These are phyloP conservation scores for Hypholoma sublateritium DNA, from an alignment of 768 basidiomycete species.

Conservation along the genomic window DNA sequence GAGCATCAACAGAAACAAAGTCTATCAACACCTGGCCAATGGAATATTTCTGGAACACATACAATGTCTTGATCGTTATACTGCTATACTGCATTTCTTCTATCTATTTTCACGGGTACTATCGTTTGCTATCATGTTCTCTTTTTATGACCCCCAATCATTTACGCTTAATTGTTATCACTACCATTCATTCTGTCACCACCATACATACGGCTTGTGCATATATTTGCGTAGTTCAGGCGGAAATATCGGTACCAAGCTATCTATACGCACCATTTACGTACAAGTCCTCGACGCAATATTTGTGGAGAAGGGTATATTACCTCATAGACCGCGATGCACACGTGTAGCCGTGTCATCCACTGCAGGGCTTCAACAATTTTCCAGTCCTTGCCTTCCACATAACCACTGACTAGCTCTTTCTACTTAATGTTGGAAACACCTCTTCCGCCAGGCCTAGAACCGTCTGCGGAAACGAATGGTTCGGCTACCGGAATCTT, in stretches of 20 bases:
- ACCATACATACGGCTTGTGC: too few species aligned
- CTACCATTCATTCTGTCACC: neutral
- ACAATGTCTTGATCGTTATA: conserved; percentile 3
- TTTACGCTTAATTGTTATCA: neutral
- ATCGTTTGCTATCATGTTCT: conserved; percentile 42
- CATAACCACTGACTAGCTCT: neutral
- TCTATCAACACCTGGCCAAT: conserved; percentile 5
- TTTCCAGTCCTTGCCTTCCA: conserved; percentile 6
- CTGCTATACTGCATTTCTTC: neutral
- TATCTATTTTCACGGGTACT: conserved; percentile 6
- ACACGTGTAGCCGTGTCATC: conserved; percentile 13
- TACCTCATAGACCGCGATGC: conserved; percentile 18
- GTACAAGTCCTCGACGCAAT: too few species aligned
- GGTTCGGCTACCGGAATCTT: conserved; percentile 32
- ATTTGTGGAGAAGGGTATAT: too few species aligned
- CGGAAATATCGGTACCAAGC: too few species aligned
- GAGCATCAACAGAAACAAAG: conserved; percentile 20
- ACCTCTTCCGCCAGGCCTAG: conserved; percentile 13
- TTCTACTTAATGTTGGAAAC: conserved; percentile 18
- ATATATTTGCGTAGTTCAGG: too few species aligned
- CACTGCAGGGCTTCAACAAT: neutral
- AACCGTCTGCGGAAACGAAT: conserved; percentile 10
- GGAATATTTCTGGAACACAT: conserved; percentile 9
- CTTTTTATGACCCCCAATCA: conserved; percentile 38
- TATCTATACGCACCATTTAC: too few species aligned